Evolutionary conservation across 179 eudicot genomes (phyloP), one percentile per base, ranked within the genome.

Genomic region (Beta lomatogona): DNA sequence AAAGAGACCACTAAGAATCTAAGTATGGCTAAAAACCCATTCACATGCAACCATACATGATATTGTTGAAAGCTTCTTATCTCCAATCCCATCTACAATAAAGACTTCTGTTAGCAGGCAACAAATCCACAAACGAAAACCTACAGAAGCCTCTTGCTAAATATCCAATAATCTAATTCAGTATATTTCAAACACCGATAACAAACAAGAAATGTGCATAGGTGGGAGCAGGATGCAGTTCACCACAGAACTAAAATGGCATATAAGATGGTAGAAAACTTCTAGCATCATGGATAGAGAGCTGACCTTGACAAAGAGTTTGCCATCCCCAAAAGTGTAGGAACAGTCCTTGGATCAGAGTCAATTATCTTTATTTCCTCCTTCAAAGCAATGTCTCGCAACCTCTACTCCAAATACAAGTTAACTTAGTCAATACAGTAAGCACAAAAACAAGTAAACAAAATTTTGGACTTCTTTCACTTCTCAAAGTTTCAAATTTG

Each of bases 281-380:
- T 8, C 9, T 14, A 77, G 55, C 16, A 50, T 52, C 50, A 65
- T 18, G 61, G 59, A 18, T 46, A 78, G 72, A 79, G 52, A 74
- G 79, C 90, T 71, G 83, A 95, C 99, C 99, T 94, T 84, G 98
- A 90, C 79, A 96, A 86, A 75, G 99, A 89, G 88, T 89, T 94
- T 28, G 92, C 85, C 84, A 96, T 81, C 44, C 97, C 99, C 91
- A 96, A 86, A 44, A 96, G 89, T 64, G 99, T 92, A 68, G 92
- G 89, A 84, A 89, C 78, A 77, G 87, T 85, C 78, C 85, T 84
- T 46, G 78, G 45, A 64, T 85, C 80, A 25, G 89, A 80, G 78
- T 79, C 89, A 65, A 31, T 85, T 18, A 90, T 83, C 85, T 85
- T 89, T 25, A 87, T 86, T 85, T 96, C 97, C 87, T 94, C 98